Conservation (phyloP, 306 rosid genomes). For the Psophocarpus tetragonolobus region DNA sequence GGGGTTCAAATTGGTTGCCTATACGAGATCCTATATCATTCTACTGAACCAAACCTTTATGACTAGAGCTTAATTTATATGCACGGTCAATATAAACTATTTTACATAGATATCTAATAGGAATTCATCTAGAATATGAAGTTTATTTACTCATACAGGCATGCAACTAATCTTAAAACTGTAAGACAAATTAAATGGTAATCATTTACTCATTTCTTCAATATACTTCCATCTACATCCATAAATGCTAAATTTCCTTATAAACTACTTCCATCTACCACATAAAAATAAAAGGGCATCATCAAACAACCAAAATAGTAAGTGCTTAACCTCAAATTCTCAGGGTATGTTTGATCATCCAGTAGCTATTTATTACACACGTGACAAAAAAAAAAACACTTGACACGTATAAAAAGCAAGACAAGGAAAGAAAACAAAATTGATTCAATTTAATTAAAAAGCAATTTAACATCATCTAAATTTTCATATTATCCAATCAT, state of each 20-base stretch:
- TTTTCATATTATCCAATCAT: too few relatives aligned
- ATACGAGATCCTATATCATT: too few relatives aligned
- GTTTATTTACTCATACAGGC: too few relatives aligned
- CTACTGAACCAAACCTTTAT: too few relatives aligned
- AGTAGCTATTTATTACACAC: too few relatives aligned
- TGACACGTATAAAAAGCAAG: too few relatives aligned
- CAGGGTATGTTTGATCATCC: too few relatives aligned
- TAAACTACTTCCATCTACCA: neutral
- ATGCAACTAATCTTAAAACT: neutral
- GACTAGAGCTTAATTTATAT: neutral
- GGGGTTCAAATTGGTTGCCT: neutral
- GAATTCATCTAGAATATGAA: too few relatives aligned
- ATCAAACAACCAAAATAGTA: neutral
- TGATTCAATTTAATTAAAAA: too few relatives aligned
- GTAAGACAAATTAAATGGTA: neutral
- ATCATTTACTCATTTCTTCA: neutral
- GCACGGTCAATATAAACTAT: neutral
- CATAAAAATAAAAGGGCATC: slow-evolving; percentile 3
- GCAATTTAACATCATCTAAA: too few relatives aligned
- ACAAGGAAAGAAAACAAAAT: too few relatives aligned
- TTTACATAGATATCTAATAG: neutral
- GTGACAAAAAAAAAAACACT: too few relatives aligned
- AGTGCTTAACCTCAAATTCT: neutral
- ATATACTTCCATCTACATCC: neutral
- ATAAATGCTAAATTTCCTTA: neutral